Base-by-base conservation (phyloP, 2,329 filamentous ascomycete genomes). In the Trichoderma gracile region DNA sequence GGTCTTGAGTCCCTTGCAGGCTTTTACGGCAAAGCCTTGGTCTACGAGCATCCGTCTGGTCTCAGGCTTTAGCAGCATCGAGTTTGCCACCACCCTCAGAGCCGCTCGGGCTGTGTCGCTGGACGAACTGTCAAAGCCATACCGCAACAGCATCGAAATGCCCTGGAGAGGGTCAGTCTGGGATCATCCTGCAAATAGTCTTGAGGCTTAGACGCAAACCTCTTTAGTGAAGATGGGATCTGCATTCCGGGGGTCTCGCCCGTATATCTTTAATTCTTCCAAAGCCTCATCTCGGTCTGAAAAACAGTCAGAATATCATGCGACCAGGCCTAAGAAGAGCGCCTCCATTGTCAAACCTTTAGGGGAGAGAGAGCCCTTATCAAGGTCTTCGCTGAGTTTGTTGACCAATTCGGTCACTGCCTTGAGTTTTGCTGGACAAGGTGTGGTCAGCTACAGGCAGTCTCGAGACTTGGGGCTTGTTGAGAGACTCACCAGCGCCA, bases 211-310 rank as follows among this genome's bases (percentile, higher is more conserved):
- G 30, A 17, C 6, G 69, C 80, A 68, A 81, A 90, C 92, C 77
- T 89, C 81, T 75, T 86, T 84, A n/a, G 90, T 89, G 77, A 95
- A 97, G 65, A 98, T 94, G 1, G 92, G 89, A 65, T 89, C 89
- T 30, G 93, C 88, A 76, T 91, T 82, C 33, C 79, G 80, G 8
- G 89, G 86, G 70, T 89, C 87, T 66, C 93, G 87, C 7, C 93
- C 76, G 69, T 70, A 74, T 50, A 71, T 71, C 76, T 97, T 97
- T 55, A 97, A 81, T 70, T 92, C 79, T 69, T 89, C 86, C 4
- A 90, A 76, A 14, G 81, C 80, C 10, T 81, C 77, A 70, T 86
- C 84, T 67, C 87, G 84, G 72, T 91, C 90, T 92, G 67, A 17
- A 43, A 5, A 21, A 49, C 21, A 49, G 19, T 54, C 23, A 47